Conservation (phyloP, 1,284 basidiomycete genomes). For the Pseudozyma sp. region DNA sequence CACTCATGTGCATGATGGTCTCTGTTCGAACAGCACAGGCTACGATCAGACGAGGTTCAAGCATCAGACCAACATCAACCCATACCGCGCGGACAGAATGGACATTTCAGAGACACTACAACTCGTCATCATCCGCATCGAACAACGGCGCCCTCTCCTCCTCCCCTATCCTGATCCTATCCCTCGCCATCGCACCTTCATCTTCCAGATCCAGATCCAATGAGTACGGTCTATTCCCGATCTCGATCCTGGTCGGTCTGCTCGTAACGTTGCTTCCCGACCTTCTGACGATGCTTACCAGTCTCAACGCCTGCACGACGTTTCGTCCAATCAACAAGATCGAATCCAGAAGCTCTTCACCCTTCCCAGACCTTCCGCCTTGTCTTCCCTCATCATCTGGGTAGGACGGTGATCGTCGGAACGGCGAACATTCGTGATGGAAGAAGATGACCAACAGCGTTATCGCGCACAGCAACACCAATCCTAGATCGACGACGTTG, state of each 20-base stretch:
- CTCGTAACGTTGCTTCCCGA: slow-evolving; percentile 57
- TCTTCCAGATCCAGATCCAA: slow-evolving; percentile 66
- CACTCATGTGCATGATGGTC: too few species aligned
- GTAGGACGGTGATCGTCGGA: slow-evolving; percentile 34
- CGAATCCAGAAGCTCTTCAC: slow-evolving; percentile 65
- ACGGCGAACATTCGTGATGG: slow-evolving; percentile 66
- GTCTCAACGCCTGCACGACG: slow-evolving; percentile 61
- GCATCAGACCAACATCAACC: not conserved
- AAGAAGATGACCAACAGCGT: slow-evolving; percentile 65
- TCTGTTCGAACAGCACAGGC: too few species aligned
- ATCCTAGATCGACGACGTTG: slow-evolving; percentile 64
- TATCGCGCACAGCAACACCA: slow-evolving; percentile 62
- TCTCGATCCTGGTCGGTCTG: slow-evolving; percentile 61
- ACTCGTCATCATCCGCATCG: slow-evolving; percentile 48
- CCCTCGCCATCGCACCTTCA: slow-evolving; percentile 61
- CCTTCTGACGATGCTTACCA: slow-evolving; percentile 63
- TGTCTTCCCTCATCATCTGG: slow-evolving; percentile 12
- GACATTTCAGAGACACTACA: slow-evolving; percentile 9
- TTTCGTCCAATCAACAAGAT: slow-evolving; percentile 65
- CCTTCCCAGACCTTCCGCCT: slow-evolving; percentile 47
- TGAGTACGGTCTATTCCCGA: slow-evolving; percentile 55
- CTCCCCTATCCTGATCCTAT: slow-evolving; percentile 64
- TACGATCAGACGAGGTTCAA: too few species aligned
- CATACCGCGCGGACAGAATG: too few species aligned
- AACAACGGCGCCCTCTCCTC: slow-evolving; percentile 48